Conservation (phyloP, 768 basidiomycete genomes). For the Hygrophoropsis aurantiaca region DNA sequence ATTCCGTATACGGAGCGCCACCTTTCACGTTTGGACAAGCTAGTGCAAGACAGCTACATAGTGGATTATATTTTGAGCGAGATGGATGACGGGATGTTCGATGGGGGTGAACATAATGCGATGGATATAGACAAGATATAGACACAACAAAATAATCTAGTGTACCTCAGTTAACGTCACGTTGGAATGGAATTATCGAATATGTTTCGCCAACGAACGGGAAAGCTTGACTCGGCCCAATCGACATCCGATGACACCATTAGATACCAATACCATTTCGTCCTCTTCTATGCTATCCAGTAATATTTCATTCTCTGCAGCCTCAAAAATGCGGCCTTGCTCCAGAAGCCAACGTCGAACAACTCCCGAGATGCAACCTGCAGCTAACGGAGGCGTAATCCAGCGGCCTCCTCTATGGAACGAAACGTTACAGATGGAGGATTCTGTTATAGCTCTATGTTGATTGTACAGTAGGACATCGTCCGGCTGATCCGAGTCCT, state of each 20-base stretch:
- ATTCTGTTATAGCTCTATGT: constrained; percentile 53
- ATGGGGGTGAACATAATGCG: constrained; percentile 40
- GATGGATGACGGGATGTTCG: constrained; percentile 82
- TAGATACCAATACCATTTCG: constrained; percentile 72
- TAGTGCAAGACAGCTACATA: constrained; percentile 94
- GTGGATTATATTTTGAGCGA: constrained; percentile 87
- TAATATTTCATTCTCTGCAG: constrained; percentile 40
- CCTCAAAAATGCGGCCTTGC: constrained; percentile 54
- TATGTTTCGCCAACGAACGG: background rate
- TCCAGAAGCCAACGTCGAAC: constrained; percentile 69
- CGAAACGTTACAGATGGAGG: constrained; percentile 72
- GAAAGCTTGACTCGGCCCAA: constrained; percentile 40
- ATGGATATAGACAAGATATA: constrained; percentile 39
- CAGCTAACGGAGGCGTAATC: constrained; percentile 61
- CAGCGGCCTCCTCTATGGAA: constrained; percentile 56
- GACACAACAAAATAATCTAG: constrained; percentile 1
- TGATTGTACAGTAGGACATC: constrained; percentile 71
- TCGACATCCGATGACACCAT: constrained; percentile 69
- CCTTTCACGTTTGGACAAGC: constrained; percentile 75
- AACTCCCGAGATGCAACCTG: constrained; percentile 75
- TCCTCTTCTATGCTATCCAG: constrained; percentile 44
- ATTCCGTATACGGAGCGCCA: constrained; percentile 96
- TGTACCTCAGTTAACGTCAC: constrained; percentile 13
- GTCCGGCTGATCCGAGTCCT: constrained; percentile 19
- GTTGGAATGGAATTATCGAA: constrained; percentile 3